phyloP scores from a whole-genome alignment of 768 basidiomycete species.

The Kwoniella heveanensis region DNA sequence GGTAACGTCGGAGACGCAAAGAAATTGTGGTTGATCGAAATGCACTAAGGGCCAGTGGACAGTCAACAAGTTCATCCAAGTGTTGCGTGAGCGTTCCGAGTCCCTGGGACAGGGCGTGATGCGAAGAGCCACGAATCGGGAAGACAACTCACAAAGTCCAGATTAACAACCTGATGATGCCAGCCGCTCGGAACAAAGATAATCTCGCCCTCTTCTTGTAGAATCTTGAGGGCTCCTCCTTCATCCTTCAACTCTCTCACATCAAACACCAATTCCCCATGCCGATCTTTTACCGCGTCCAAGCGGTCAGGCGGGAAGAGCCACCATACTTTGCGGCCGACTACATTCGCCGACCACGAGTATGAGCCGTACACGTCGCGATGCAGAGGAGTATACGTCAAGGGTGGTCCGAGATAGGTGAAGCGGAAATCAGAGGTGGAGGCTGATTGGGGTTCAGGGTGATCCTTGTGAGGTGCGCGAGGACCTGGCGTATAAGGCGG shows the following conservation, averaged over 20 bases:
- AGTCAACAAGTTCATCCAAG: not conserved
- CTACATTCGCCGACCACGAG: constrained; percentile 55
- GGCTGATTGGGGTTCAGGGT: not conserved
- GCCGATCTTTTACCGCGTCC: constrained; percentile 11
- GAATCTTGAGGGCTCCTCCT: constrained; percentile 32
- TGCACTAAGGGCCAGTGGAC: constrained; percentile 36
- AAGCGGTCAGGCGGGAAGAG: constrained; percentile 48
- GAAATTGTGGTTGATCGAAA: constrained; percentile 58
- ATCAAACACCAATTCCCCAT: constrained; percentile 46
- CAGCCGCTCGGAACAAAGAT: constrained; percentile 56
- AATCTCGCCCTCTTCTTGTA: constrained; percentile 54
- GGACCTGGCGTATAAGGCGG: constrained; percentile 30
- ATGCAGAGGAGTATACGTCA: constrained; percentile 55
- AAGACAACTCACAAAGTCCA: constrained; percentile 45
- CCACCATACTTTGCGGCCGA: constrained; percentile 55
- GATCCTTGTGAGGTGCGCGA: too few relatives aligned
- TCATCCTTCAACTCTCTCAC: constrained; percentile 40
- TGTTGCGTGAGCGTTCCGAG: too few relatives aligned
- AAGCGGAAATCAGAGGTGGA: constrained; percentile 47
- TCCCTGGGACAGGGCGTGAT: not conserved
- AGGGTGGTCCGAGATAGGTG: constrained; percentile 52
- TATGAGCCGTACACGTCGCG: constrained; percentile 56
- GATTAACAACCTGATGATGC: constrained; percentile 55
- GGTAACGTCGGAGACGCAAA: constrained; percentile 45
- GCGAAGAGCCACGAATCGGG: not conserved